Percentiles rank a stretch among this genome's conserved stretches.
phyloP scores from a whole-genome alignment of 306 rosid genomes.

The Prinsepia uniflora region DNA sequence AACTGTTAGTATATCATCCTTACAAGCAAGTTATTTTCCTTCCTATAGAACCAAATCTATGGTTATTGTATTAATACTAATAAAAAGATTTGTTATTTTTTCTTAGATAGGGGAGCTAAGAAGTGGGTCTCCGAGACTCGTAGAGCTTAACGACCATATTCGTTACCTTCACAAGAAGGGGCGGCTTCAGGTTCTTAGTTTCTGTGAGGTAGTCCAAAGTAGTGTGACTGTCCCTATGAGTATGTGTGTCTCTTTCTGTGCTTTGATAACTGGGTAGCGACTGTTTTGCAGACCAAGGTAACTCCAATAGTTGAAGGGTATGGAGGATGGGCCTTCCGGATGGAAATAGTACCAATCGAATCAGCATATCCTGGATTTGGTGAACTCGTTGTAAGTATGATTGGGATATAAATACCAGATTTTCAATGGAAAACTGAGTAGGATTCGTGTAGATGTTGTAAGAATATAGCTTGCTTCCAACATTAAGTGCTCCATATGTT shows the following conservation, averaged over 20 bases:
- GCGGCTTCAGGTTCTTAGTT: constrained; percentile 82
- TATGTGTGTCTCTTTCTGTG: constrained; percentile 16
- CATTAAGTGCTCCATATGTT: neutral
- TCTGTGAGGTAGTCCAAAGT: constrained; percentile 70
- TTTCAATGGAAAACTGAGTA: neutral
- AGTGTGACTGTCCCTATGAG: constrained; percentile 12
- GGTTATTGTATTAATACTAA: constrained; percentile 12
- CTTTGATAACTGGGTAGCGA: constrained; percentile 26
- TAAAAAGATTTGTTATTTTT: constrained; percentile 28
- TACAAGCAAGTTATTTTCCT: constrained; percentile 6
- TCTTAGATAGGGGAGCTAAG: constrained; percentile 89
- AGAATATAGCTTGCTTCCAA: neutral
- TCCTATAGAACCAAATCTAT: constrained; percentile 5
- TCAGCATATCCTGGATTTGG: constrained; percentile 99
- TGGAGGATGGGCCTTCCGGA: constrained; percentile 98
- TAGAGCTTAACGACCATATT: constrained; percentile 81
- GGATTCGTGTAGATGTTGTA: neutral
- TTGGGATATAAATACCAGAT: no score
- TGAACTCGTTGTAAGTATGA: constrained; percentile 83
- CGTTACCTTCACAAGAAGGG: constrained; percentile 83
- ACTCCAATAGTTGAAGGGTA: constrained; percentile 97
- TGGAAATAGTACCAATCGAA: constrained; percentile 94
- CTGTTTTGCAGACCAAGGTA: constrained; percentile 81
- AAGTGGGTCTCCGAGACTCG: constrained; percentile 78
- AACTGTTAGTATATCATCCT: constrained; percentile 53